These are phyloP conservation scores for Amorphotheca resinae DNA, from an alignment of 495 filamentous ascomycete genomes.

Conservation along the genomic window DNA sequence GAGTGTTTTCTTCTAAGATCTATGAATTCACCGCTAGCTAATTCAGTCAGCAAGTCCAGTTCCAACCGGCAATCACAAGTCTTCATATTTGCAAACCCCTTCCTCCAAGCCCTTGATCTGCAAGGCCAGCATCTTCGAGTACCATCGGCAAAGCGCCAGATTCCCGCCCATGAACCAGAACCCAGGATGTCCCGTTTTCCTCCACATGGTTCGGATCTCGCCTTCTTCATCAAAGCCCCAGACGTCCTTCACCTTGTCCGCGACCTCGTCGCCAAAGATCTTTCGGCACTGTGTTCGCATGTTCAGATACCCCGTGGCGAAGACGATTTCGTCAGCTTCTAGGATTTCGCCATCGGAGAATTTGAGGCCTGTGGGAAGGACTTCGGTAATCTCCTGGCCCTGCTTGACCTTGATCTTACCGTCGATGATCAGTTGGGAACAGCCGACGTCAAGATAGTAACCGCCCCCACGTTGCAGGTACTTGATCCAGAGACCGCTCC, in stretches of 20 bases:
- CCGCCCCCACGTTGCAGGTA: conserved; percentile 66
- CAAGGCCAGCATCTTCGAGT: conserved; percentile 56
- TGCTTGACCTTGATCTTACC: conserved; percentile 69
- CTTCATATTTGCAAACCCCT: conserved; percentile 29
- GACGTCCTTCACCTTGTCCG: conserved; percentile 50
- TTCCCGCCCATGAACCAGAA: conserved; percentile 84
- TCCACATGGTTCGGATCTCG: conserved; percentile 60
- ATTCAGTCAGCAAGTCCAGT: background rate
- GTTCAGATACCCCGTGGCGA: conserved; percentile 75
- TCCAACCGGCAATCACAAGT: conserved; percentile 1
- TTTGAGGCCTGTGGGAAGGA: conserved; percentile 40
- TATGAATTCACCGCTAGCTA: background rate
- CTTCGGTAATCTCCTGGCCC: conserved; percentile 47
- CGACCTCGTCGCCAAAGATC: conserved; percentile 62
- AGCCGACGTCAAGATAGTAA: conserved; percentile 77
- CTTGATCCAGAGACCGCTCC: conserved; percentile 56
- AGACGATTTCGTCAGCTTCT: conserved; percentile 67
- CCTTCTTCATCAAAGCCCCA: conserved; percentile 75
- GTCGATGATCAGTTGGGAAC: conserved; percentile 57
- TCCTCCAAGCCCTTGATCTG: conserved; percentile 60
- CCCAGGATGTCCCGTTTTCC: conserved; percentile 54
- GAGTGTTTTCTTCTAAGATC: too few relatives aligned
- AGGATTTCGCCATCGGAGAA: conserved; percentile 57
- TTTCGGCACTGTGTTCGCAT: conserved; percentile 51
- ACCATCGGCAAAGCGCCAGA: conserved; percentile 61